phyloP scores from a whole-genome alignment of 768 basidiomycete genomes.

The Tricholoma flavovirens region DNA sequence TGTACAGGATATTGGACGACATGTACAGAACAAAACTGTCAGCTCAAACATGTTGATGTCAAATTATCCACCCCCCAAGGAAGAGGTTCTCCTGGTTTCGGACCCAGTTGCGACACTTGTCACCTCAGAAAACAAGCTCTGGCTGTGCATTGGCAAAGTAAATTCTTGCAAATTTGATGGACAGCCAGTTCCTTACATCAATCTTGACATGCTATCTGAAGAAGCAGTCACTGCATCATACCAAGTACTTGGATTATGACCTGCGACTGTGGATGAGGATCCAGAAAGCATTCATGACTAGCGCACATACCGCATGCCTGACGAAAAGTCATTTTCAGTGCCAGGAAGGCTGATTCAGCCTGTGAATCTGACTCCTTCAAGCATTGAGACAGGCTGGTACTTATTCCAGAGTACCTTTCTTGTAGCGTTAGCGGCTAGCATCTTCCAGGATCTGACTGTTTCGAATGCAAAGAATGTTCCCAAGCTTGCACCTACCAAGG shows the following conservation, averaged over 20 bases:
- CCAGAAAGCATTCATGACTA: slow-evolving; percentile 19
- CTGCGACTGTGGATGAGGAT: slow-evolving; percentile 15
- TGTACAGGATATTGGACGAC: neutral
- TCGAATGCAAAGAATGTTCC: too few relatives aligned
- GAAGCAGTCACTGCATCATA: slow-evolving; percentile 11
- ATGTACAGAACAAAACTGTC: too few relatives aligned
- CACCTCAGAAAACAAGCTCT: slow-evolving; percentile 16
- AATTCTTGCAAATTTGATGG: slow-evolving; percentile 18
- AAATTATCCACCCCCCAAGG: too few relatives aligned
- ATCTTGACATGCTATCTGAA: neutral
- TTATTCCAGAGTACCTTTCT: too few relatives aligned
- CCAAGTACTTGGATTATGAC: slow-evolving; percentile 20
- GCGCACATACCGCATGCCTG: slow-evolving; percentile 14
- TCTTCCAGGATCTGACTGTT: too few relatives aligned
- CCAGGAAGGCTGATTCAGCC: too few relatives aligned
- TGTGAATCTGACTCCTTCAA: too few relatives aligned
- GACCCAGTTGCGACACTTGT: slow-evolving; percentile 24
- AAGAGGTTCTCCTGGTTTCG: slow-evolving; percentile 3
- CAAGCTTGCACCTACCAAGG: too few relatives aligned
- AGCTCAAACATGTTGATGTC: too few relatives aligned
- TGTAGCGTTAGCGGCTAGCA: too few relatives aligned
- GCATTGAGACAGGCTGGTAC: too few relatives aligned
- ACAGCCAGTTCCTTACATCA: slow-evolving; percentile 3
- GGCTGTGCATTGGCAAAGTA: slow-evolving; percentile 24
- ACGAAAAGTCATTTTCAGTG: too few relatives aligned